Evolutionary conservation across 2,329 filamentous ascomycete species (phyloP).

Genomic region (Cercospora beticola): DNA sequence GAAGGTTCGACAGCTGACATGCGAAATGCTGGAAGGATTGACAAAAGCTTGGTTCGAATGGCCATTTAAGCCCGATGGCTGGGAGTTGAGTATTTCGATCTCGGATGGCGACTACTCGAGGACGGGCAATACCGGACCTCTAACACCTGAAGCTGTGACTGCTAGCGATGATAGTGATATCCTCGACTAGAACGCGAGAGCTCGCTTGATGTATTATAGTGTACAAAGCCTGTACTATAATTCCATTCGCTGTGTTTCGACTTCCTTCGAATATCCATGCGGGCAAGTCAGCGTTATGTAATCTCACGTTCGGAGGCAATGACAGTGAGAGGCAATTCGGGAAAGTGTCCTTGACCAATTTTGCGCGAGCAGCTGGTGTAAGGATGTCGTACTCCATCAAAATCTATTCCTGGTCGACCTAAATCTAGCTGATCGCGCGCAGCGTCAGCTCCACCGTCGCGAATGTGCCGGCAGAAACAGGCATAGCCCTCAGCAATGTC

Average conservation of each 20-base stretch:
- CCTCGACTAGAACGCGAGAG: not conserved
- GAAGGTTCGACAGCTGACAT: constrained; percentile 51
- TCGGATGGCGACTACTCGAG: not conserved
- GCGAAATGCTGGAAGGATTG: constrained; percentile 58
- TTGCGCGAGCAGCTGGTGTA: not conserved
- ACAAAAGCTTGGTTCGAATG: constrained; percentile 62
- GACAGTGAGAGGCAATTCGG: not conserved
- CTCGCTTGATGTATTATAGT: not conserved
- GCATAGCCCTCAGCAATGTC: constrained; percentile 91
- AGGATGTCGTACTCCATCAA: not conserved
- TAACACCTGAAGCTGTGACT: constrained; percentile 11
- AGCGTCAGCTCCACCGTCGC: constrained; percentile 59
- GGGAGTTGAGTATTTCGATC: constrained; percentile 26
- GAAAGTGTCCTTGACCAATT: not conserved
- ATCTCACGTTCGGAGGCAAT: not conserved
- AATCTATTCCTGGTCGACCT: not conserved
- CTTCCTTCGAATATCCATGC: not conserved
- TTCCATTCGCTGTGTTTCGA: not conserved
- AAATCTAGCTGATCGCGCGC: constrained; percentile 38
- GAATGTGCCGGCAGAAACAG: constrained; percentile 96
- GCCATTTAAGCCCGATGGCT: constrained; percentile 54
- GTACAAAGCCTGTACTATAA: not conserved
- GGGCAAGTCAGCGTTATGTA: not conserved
- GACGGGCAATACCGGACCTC: not conserved
- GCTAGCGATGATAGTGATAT: not conserved